These are phyloP conservation scores for Lippia alba DNA, from an alignment of 305 asterid species.

Conservation along the genomic window DNA sequence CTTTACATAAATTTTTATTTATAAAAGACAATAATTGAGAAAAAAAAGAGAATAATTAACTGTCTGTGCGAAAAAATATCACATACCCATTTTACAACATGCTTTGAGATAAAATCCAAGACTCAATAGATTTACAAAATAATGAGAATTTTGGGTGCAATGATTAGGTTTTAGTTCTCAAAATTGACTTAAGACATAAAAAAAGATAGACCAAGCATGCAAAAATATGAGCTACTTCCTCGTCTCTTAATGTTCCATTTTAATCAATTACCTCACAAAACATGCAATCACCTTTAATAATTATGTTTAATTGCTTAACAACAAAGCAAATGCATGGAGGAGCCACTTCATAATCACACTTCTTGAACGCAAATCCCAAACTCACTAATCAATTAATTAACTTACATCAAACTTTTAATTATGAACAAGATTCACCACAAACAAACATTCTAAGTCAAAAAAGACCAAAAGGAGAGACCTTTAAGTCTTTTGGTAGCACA, in stretches of 20 bases:
- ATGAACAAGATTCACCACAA: constrained; percentile 46
- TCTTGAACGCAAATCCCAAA: constrained; percentile 32
- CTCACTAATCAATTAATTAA: constrained; percentile 29
- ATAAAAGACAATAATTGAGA: too few species aligned
- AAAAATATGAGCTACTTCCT: neutral
- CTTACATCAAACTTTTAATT: constrained; percentile 26
- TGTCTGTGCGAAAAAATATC: too few species aligned
- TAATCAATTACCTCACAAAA: constrained; percentile 32
- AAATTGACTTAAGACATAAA: neutral
- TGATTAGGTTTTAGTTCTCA: neutral
- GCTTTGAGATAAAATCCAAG: too few species aligned
- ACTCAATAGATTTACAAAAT: neutral
- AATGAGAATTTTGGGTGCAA: neutral
- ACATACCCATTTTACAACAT: too few species aligned
- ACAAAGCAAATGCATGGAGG: constrained; percentile 46
- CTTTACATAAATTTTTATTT: too few species aligned
- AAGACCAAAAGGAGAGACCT: constrained; percentile 36
- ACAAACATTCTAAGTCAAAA: constrained; percentile 52
- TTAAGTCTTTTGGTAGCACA: constrained; percentile 30
- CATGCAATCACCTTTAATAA: constrained; percentile 43
- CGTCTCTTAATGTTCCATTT: constrained; percentile 12
- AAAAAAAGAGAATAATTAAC: too few species aligned
- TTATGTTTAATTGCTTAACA: constrained; percentile 46
- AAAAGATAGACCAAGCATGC: constrained; percentile 8
- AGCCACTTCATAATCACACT: constrained; percentile 32